phyloP scores from a whole-genome alignment of 768 basidiomycete genomes.

The Pleurotus salmoneostramineus region DNA sequence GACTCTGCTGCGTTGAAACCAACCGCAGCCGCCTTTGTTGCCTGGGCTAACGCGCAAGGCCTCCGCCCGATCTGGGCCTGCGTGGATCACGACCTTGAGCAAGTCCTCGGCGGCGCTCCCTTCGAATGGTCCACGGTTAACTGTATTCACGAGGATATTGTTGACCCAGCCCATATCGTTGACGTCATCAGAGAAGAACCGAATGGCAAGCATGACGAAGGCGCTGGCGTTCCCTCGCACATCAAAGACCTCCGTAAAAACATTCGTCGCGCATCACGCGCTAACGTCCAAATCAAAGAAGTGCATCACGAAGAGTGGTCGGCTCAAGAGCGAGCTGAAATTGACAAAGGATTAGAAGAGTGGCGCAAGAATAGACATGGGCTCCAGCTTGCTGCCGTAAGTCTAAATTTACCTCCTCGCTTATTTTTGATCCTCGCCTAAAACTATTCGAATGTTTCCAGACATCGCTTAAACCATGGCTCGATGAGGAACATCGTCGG shows the following conservation, averaged over 20 bases:
- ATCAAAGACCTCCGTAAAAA: constrained; percentile 64
- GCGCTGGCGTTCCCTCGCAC: constrained; percentile 21
- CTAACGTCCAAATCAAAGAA: constrained; percentile 45
- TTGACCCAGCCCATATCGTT: constrained; percentile 44
- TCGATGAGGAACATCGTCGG: constrained; percentile 49
- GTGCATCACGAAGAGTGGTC: constrained; percentile 36
- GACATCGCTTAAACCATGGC: constrained; percentile 49
- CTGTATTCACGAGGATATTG: constrained; percentile 61
- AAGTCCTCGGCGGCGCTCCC: constrained; percentile 38
- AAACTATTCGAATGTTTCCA: constrained; percentile 12
- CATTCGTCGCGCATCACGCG: constrained; percentile 52
- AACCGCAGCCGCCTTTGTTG: constrained; percentile 39
- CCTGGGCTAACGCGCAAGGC: constrained; percentile 35
- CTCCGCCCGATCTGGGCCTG: constrained; percentile 60
- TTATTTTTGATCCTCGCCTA: not conserved
- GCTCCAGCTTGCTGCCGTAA: constrained; percentile 50
- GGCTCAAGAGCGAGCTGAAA: constrained; percentile 36
- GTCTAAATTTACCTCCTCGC: constrained; percentile 7
- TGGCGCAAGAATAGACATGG: constrained; percentile 55
- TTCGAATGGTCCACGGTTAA: constrained; percentile 57
- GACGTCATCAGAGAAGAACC: constrained; percentile 32
- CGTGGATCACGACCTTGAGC: constrained; percentile 48
- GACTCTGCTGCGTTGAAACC: constrained; percentile 27
- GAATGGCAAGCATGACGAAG: constrained; percentile 27
- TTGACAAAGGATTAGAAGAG: constrained; percentile 49